Evolutionary conservation across 2,329 filamentous ascomycete species (phyloP).

Genomic region (Hymenoscyphus repandus): DNA sequence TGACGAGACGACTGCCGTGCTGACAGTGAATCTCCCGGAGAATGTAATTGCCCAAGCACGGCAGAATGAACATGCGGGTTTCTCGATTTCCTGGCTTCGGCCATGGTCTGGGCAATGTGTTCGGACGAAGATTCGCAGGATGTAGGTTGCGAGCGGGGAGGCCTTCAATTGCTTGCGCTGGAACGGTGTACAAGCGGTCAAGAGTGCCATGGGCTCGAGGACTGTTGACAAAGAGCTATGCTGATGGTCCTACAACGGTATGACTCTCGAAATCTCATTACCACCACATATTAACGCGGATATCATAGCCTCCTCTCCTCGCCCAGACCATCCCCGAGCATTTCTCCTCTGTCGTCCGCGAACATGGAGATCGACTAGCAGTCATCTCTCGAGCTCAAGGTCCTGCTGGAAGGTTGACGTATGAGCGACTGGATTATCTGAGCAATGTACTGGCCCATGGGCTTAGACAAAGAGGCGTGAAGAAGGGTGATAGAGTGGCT

Average conservation of each 20-base stretch:
- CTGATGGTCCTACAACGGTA: neutral
- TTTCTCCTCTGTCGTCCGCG: conserved; percentile 59
- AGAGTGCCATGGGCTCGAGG: neutral
- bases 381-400: conserved; percentile 47
- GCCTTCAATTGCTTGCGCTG: too few relatives aligned
- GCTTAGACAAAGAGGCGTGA: conserved; percentile 64
- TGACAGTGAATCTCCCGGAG: too few relatives aligned
- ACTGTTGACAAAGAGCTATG: neutral
- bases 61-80: too few relatives aligned
- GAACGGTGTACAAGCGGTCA: too few relatives aligned
- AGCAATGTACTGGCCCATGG: conserved; percentile 74
- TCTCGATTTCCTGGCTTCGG: too few relatives aligned
- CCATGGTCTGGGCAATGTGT: too few relatives aligned
- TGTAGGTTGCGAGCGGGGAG: too few relatives aligned
- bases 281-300: neutral
- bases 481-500: conserved; percentile 78
- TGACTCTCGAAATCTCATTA: neutral
- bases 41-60: too few relatives aligned
- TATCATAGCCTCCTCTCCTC: conserved; percentile 56
- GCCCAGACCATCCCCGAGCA: conserved; percentile 66
- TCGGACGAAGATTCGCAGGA: too few relatives aligned
- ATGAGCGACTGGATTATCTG: conserved; percentile 65
- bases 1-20: too few relatives aligned
- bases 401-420: conserved; percentile 55
- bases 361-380: conserved; percentile 58